These are phyloP conservation scores for Arabidopsis suecica DNA, from an alignment of 345 rosid genomes.

Conservation along the genomic window DNA sequence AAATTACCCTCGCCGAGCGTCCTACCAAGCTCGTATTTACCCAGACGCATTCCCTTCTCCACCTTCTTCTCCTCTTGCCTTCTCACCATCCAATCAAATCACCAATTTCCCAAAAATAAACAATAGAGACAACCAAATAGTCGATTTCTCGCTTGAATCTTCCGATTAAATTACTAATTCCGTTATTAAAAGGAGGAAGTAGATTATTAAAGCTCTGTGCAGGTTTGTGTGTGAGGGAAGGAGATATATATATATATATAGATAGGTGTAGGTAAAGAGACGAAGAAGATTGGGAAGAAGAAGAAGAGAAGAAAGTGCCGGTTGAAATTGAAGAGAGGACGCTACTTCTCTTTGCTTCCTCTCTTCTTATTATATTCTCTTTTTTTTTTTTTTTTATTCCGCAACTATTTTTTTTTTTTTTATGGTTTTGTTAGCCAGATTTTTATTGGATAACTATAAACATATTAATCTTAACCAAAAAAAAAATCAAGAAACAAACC, in stretches of 20 bases:
- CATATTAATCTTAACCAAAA: not conserved
- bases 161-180: conserved; percentile 2
- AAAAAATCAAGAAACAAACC: not conserved
- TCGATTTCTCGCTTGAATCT: conserved; percentile 9
- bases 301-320: conserved; percentile 26
- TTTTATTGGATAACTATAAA: conserved; percentile 36
- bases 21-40: conserved; percentile 87
- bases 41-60: conserved; percentile 74
- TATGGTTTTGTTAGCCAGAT: conserved; percentile 12
- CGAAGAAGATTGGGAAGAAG: conserved; percentile 35
- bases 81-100: conserved; percentile 44
- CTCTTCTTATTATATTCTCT: conserved; percentile 34
- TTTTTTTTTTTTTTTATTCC: not conserved
- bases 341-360: conserved; percentile 39
- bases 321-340: conserved; percentile 43
- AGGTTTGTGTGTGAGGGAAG: not conserved
- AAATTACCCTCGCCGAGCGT: conserved; percentile 96
- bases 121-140: conserved; percentile 11
- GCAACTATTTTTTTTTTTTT: not conserved
- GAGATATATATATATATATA: conserved; percentile 18
- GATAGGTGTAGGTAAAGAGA: conserved; percentile 27
- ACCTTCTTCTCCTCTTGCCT: conserved; percentile 11
- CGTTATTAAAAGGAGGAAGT: not conserved
- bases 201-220: conserved; percentile 12
- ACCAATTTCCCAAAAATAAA: not conserved